These are phyloP conservation scores for Kregervanrija pseudodelftensis DNA, from an alignment of 805 yeast genomes.

Conservation along the genomic window DNA sequence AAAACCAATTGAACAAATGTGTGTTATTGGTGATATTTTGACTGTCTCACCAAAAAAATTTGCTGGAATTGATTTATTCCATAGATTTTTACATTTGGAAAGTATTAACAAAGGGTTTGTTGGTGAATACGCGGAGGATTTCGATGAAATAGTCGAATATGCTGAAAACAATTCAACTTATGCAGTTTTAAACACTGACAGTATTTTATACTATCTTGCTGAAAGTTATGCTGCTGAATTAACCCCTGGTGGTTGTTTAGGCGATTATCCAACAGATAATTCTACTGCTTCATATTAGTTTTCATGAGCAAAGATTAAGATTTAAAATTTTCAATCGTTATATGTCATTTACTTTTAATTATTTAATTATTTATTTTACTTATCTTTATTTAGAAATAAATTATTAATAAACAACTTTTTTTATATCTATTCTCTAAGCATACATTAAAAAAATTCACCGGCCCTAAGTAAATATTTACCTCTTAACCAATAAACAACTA, in stretches of 20 bases:
- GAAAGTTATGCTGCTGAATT: conserved; percentile 26
- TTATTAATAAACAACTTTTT: no score
- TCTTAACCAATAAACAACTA: conserved; percentile 16
- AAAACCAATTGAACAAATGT: conserved; percentile 25
- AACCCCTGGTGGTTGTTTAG: conserved; percentile 26
- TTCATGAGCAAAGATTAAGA: no score
- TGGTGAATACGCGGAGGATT: conserved; percentile 31
- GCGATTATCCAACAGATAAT: conserved; percentile 25
- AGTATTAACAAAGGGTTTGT: conserved; percentile 25
- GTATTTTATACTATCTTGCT: conserved; percentile 25
- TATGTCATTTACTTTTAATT: no score
- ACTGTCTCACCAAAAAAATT: conserved; percentile 24
- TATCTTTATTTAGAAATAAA: no score
- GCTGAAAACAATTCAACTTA: conserved; percentile 27
- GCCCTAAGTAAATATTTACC: conserved; percentile 20
- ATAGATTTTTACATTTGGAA: conserved; percentile 32
- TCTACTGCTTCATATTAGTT: no score
- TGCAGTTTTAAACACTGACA: conserved; percentile 31
- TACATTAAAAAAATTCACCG: conserved; percentile 17
- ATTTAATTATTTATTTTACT: no score
- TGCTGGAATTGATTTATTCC: conserved; percentile 31
- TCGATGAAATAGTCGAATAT: conserved; percentile 28
- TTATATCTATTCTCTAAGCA: no score
- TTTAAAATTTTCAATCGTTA: no score
- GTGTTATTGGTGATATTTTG: conserved; percentile 30